Conservation (phyloP, 306 rosid species). For the Abrus precatorius region DNA sequence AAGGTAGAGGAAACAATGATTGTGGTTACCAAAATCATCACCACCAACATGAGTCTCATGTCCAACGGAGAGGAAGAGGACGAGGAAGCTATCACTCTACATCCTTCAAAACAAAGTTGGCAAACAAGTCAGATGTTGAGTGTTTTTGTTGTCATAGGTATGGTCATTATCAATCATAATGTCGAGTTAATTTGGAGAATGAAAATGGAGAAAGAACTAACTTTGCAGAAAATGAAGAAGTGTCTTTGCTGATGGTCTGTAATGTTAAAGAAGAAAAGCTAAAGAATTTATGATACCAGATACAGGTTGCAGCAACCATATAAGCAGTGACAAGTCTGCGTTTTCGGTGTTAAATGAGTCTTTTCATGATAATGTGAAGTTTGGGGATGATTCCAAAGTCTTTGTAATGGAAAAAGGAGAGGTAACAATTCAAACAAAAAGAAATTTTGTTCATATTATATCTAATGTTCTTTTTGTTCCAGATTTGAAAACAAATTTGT, state of each 20-base stretch:
- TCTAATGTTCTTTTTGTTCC: neutral
- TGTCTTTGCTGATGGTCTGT: neutral
- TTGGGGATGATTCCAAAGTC: neutral
- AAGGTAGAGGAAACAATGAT: neutral
- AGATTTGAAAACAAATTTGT: neutral
- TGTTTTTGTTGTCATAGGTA: neutral
- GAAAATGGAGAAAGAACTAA: neutral
- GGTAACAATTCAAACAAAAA: neutral
- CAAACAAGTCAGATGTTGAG: neutral
- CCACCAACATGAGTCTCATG: no score
- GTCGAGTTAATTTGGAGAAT: neutral
- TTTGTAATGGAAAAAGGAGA: neutral
- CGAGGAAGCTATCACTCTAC: no score
- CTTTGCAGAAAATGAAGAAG: neutral
- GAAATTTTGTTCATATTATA: no score
- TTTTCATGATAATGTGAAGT: neutral
- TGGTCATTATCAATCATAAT: neutral
- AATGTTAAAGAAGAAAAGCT: neutral
- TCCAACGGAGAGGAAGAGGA: neutral
- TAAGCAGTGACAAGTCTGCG: neutral
- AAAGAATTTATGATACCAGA: neutral
- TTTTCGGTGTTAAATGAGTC: neutral
- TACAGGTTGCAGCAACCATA: neutral
- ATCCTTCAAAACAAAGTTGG: no score
- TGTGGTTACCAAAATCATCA: no score